A percentile compares a stretch with the other conserved stretches of the same genome.
These are phyloP conservation scores for Microthyrium microscopicum DNA, from an alignment of 2,329 filamentous ascomycete species.

Conservation along the genomic window DNA sequence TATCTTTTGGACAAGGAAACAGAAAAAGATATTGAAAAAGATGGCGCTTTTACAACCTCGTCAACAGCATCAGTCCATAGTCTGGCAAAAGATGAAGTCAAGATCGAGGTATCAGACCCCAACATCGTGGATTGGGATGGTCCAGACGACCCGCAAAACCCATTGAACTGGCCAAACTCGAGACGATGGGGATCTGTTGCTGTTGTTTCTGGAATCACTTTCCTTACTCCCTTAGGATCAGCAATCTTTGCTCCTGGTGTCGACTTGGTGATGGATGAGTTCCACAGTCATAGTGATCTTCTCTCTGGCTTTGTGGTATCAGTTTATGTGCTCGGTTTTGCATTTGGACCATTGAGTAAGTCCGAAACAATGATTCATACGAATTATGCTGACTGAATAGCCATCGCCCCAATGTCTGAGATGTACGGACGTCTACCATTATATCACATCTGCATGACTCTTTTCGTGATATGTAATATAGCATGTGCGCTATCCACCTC, in stretches of 20 bases:
- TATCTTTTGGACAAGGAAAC: slow-evolving; percentile 10
- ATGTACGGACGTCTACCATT: slow-evolving; percentile 8
- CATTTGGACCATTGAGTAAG: slow-evolving; percentile 16
- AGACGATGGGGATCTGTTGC: slow-evolving; percentile 31
- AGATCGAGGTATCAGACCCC: slow-evolving; percentile 18
- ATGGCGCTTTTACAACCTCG: slow-evolving; percentile 8
- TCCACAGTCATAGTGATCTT: slow-evolving; percentile 16
- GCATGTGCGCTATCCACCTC: slow-evolving; percentile 44
- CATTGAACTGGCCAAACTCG: slow-evolving; percentile 38
- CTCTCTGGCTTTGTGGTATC: slow-evolving; percentile 22
- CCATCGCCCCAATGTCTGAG: slow-evolving; percentile 8
- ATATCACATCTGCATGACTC: slow-evolving; percentile 25
- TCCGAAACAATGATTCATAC: slow-evolving; percentile 13
- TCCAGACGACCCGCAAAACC: slow-evolving; percentile 39
- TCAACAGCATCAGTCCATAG: slow-evolving; percentile 5
- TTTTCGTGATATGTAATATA: slow-evolving; percentile 47
- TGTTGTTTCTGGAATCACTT: slow-evolving; percentile 32
- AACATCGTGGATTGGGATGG: slow-evolving; percentile 45
- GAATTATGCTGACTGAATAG: neutral
- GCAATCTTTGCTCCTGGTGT: slow-evolving; percentile 20
- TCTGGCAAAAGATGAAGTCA: neutral
- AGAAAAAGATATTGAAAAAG: slow-evolving; percentile 18
- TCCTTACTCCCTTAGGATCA: slow-evolving; percentile 21
- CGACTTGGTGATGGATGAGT: slow-evolving; percentile 16
- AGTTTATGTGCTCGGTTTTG: slow-evolving; percentile 23